Base-by-base conservation (phyloP, 306 rosid species). In the Medicago lupulina region DNA sequence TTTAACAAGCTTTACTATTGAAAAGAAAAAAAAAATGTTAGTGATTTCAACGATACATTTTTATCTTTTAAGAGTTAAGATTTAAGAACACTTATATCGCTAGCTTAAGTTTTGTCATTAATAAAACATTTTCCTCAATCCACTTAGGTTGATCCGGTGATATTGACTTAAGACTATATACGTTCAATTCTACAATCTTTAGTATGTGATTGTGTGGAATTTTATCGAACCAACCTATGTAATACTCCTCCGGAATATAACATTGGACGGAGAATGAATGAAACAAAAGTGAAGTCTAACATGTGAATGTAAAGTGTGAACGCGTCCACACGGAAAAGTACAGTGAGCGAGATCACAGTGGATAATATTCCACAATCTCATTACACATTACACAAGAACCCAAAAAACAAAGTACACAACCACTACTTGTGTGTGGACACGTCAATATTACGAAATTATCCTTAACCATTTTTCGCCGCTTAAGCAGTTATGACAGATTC, bases 401-500 rank as follows among this genome's bases (percentile, higher is more conserved):
- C 0, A 31, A 59, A 50, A 51, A 8, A 11, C n/a, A 65, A 23
- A 76, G 34, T 34, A 86, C 82, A 87, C 28, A 23, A 82, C 91
- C 84, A 83, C 91, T 62, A 71, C 88, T 62, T 74, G 34, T 80
- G 31, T 5, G 23, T 71, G 49, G 60, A 70, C 44, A 12, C 66
- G 8, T 70, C 15, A 3, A 2, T 34, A 65, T 86, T 71, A 83
- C 96, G 65, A 18, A 82, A 79, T 3, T 82, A 23, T 73, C 90
- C 90, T 39, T 73, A 0, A 12, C 4, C 14, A 5, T 51, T 14
- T 1, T 13, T 65, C 44, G 46, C 77, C 77, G 47, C n/a, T 43
- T 17, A 18, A 51, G 49, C 64, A 75, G n/a, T 9, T 39, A 76
- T 3, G 65, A 50, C 66, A 38, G 8, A 38, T 49, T 54, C 51